phyloP scores from a whole-genome alignment of 441 rosid genomes.

The Francoa sonchifolia region DNA sequence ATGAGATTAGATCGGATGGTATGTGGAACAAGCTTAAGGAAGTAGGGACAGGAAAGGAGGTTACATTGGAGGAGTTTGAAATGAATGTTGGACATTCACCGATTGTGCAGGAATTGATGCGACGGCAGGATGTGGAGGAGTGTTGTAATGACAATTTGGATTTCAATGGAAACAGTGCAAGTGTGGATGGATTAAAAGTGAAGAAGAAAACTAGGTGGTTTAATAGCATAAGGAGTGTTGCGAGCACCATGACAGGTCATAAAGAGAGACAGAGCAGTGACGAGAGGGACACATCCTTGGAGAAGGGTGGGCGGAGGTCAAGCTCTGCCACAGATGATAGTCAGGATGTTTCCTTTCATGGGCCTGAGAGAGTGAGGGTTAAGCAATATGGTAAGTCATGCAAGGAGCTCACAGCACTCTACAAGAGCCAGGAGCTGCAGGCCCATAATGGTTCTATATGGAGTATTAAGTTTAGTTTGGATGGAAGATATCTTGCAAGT shows the following conservation, averaged over 20 bases:
- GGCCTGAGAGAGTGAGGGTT: slow-evolving; percentile 57
- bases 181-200: slow-evolving; percentile 24
- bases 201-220: slow-evolving; percentile 83
- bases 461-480: slow-evolving; percentile 71
- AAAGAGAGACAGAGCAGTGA: slow-evolving; percentile 88
- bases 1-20: slow-evolving; percentile 83
- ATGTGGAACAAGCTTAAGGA: slow-evolving; percentile 72
- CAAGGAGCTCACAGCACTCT: slow-evolving; percentile 51
- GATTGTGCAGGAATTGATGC: slow-evolving; percentile 89
- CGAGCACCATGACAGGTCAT: slow-evolving; percentile 43
- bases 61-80: slow-evolving; percentile 92
- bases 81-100: slow-evolving; percentile 88
- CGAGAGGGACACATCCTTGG: slow-evolving; percentile 82
- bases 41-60: slow-evolving; percentile 78
- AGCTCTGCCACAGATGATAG: slow-evolving; percentile 98
- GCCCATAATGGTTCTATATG: slow-evolving; percentile 63
- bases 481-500: slow-evolving; percentile 65
- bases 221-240: slow-evolving; percentile 64
- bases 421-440: slow-evolving; percentile 61
- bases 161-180: slow-evolving; percentile 24
- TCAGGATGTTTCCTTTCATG: slow-evolving; percentile 80
- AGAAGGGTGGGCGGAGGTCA: slow-evolving; percentile 85
- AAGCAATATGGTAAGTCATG: slow-evolving; percentile 52
- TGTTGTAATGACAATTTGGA: slow-evolving; percentile 38
- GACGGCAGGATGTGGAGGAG: slow-evolving; percentile 87